Evolutionary conservation across 2,329 filamentous ascomycete species (phyloP), one percentile per base, ranked within the genome.

Genomic region (Sarocladium oryzae): DNA sequence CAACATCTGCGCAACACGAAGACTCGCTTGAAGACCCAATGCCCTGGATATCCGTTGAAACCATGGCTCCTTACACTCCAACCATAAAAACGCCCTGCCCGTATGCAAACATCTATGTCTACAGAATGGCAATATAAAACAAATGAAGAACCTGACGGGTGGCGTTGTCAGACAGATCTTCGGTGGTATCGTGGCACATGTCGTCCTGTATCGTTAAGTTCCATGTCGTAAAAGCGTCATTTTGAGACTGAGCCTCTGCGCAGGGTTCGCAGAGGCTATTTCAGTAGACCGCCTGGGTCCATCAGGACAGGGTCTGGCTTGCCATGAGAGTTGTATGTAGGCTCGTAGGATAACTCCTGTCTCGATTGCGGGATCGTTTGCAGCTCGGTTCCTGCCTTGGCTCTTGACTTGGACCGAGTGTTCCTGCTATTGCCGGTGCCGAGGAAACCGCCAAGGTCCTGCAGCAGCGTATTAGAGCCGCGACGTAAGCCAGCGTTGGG

Each of bases 401-500:
- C 54, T 50, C 56, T 67, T 3, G 65, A 59, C 20, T 65, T 51
- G 6, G 49, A 38, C 10, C 51, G 53, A 7, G 56, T 56, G n/a
- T 64, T 56, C 38, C 59, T 68, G 7, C 63, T 58, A 10, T 63
- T 66, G 8, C 66, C 61, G 1, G 78, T 73, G 2, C 66, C 69
- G 4, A 84, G 61, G 15, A 82, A 66, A 1, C 77, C 79, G 8
- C 78, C 75, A 1, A 83, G 61, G 56, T 84, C 81, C 55, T 81
- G 78, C 5, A 84, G 63, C n/a, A 84, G 59, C 0, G 78, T 75
- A 1, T 76, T 72, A 2, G 79, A 83, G 2, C 81, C 81, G 38
- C 78, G 67, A 6, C 77, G 69, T 4, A 77, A 62, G 1, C 78
- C 77, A 9, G 58, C 66, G 1, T 62, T 60, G 49, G 70, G 64